phyloP scores from a whole-genome alignment of 129 eudicot genomes.

The Centella asiatica region DNA sequence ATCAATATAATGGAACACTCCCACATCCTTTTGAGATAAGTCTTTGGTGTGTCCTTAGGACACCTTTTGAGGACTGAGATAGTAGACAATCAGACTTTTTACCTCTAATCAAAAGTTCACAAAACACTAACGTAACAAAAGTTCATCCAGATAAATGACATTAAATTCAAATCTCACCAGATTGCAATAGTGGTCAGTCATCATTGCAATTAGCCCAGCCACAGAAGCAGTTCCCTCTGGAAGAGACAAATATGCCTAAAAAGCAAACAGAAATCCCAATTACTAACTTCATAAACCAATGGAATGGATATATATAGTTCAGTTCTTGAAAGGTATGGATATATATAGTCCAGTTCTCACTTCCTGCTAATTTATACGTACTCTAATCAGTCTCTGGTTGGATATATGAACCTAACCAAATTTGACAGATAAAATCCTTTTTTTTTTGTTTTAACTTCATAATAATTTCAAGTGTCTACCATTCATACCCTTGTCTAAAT shows the following conservation, averaged over 20 bases:
- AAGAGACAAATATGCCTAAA: slow-evolving; percentile 55
- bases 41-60: too few species aligned
- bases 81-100: background rate
- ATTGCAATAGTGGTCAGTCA: slow-evolving; percentile 40
- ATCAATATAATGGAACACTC: too few species aligned
- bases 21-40: too few species aligned
- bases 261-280: slow-evolving; percentile 6
- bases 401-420: too few species aligned
- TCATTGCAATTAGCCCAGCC: slow-evolving; percentile 63
- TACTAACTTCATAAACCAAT: background rate
- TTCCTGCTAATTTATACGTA: too few species aligned
- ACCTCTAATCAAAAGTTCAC: background rate
- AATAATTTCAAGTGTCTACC: too few species aligned
- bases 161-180: slow-evolving; percentile 11
- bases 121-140: background rate
- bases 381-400: too few species aligned
- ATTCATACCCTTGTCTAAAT: too few species aligned
- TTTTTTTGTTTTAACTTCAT: too few species aligned
- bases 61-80: too few species aligned
- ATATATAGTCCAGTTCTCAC: background rate
- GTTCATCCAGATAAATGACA: background rate
- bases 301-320: background rate
- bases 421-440: too few species aligned
- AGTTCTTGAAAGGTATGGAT: slow-evolving; percentile 4
- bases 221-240: slow-evolving; percentile 72